phyloP scores from a whole-genome alignment of 768 basidiomycete genomes.

The Rhodocollybia butyracea region DNA sequence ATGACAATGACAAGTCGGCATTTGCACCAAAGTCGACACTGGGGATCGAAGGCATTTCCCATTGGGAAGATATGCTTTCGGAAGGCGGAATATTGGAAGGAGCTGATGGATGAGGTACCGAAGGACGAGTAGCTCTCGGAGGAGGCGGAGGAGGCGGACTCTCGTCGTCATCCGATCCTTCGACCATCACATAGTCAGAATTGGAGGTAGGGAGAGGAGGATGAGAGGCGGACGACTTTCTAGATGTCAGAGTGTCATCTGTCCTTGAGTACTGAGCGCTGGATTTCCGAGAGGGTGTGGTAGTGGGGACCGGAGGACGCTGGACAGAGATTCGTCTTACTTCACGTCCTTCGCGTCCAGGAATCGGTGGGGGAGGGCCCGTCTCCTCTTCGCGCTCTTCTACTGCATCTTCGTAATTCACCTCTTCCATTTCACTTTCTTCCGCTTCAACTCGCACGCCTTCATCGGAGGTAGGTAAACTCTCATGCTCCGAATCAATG shows the following conservation, averaged over 20 bases:
- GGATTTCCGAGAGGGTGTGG: constrained; percentile 30
- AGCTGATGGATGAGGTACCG: constrained; percentile 32
- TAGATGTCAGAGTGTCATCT: constrained; percentile 8
- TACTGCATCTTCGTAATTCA: constrained; percentile 51
- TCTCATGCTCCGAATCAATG: constrained; percentile 45
- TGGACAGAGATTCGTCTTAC: constrained; percentile 20
- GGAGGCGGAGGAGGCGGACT: constrained; percentile 32
- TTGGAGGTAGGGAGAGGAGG: constrained; percentile 19
- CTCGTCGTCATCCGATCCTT: constrained; percentile 36
- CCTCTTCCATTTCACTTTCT: constrained; percentile 72
- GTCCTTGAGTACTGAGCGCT: constrained; percentile 11
- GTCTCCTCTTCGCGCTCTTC: constrained; percentile 46
- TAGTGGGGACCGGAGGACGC: constrained; percentile 34
- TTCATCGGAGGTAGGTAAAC: constrained; percentile 49
- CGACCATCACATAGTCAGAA: constrained; percentile 64
- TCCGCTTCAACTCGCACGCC: constrained; percentile 65
- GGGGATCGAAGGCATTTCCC: constrained; percentile 66
- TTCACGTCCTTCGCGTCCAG: constrained; percentile 44
- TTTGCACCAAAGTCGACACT: constrained; percentile 56
- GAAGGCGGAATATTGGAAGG: constrained; percentile 22
- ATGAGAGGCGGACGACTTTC: constrained; percentile 2
- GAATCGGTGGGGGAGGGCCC: constrained; percentile 56
- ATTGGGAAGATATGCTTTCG: constrained; percentile 44
- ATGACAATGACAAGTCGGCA: constrained; percentile 52
- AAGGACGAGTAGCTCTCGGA: constrained; percentile 33